These are phyloP conservation scores for Rehmannia glutinosa DNA, from an alignment of 257 asterid species.

Conservation along the genomic window DNA sequence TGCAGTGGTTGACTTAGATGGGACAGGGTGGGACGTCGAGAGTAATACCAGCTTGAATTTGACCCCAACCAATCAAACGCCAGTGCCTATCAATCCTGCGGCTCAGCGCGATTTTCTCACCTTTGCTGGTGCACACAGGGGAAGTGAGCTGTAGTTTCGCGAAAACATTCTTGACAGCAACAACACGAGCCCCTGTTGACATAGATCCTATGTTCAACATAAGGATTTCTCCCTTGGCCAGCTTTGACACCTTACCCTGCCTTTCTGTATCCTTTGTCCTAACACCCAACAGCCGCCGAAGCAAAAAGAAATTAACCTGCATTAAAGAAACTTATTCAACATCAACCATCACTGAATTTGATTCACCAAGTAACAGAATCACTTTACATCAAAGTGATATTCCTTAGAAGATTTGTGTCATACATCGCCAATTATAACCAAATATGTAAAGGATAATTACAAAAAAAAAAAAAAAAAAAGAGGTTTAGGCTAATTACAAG, in stretches of 20 bases:
- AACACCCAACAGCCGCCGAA: conserved; percentile 82
- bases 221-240: conserved; percentile 83
- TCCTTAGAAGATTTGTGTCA: too few species aligned
- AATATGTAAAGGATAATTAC: too few species aligned
- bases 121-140: conserved; percentile 95
- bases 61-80: conserved; percentile 99
- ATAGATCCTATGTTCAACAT: conserved; percentile 97
- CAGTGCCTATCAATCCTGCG: conserved; percentile 97
- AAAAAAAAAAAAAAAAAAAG: too few species aligned
- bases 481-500: too few species aligned
- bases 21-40: conserved; percentile 91
- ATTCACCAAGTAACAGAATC: too few species aligned
- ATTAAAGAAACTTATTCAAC: background rate
- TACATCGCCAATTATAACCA: too few species aligned
- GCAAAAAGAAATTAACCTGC: conserved; percentile 91
- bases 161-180: conserved; percentile 82
- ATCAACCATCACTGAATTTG: background rate
- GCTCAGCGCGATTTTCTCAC: conserved; percentile 89
- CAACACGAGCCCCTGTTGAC: conserved; percentile 95
- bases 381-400: too few species aligned
- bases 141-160: conserved; percentile 92
- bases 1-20: conserved; percentile 32
- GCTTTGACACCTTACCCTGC: conserved; percentile 87
- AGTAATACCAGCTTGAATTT: conserved; percentile 87
- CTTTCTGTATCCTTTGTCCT: conserved; percentile 92